Conservation (phyloP, 352 stramenopile genomes). For the Pythium graminicola region DNA sequence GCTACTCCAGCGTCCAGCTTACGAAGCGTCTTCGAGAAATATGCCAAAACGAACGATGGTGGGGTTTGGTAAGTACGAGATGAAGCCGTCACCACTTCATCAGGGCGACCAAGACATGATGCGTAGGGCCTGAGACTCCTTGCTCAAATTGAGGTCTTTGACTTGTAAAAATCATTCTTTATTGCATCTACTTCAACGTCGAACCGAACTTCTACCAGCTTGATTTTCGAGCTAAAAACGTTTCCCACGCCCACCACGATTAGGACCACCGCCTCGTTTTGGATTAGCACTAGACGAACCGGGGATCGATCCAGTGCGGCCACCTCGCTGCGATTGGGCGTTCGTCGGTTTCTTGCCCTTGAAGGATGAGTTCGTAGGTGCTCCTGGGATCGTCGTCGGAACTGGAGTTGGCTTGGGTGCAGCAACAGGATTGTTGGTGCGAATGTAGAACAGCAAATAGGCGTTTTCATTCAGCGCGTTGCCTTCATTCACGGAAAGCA, state of each 20-base stretch:
- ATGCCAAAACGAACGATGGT: too few relatives aligned
- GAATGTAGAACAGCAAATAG: constrained; percentile 79
- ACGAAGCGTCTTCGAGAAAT: too few relatives aligned
- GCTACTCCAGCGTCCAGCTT: too few relatives aligned
- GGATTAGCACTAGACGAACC: background rate
- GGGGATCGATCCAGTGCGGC: background rate
- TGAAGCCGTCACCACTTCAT: too few relatives aligned
- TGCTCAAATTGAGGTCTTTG: too few relatives aligned
- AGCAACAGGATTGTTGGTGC: constrained; percentile 25
- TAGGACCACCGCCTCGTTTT: constrained; percentile 9
- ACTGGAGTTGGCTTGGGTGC: constrained; percentile 13
- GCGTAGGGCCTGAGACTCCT: too few relatives aligned
- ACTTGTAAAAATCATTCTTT: too few relatives aligned
- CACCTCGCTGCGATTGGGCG: background rate
- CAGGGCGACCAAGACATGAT: too few relatives aligned
- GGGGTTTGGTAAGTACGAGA: too few relatives aligned
- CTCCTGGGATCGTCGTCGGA: constrained; percentile 17
- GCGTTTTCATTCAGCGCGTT: constrained; percentile 65
- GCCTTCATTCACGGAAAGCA: constrained; percentile 64
- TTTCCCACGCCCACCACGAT: constrained; percentile 5
- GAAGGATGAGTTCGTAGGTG: background rate
- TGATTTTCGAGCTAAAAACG: background rate
- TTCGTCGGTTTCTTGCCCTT: constrained; percentile 8
- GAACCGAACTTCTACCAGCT: too few relatives aligned
- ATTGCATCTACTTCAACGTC: background rate